phyloP scores from a whole-genome alignment of 495 filamentous ascomycete genomes.

The Halenospora varia region DNA sequence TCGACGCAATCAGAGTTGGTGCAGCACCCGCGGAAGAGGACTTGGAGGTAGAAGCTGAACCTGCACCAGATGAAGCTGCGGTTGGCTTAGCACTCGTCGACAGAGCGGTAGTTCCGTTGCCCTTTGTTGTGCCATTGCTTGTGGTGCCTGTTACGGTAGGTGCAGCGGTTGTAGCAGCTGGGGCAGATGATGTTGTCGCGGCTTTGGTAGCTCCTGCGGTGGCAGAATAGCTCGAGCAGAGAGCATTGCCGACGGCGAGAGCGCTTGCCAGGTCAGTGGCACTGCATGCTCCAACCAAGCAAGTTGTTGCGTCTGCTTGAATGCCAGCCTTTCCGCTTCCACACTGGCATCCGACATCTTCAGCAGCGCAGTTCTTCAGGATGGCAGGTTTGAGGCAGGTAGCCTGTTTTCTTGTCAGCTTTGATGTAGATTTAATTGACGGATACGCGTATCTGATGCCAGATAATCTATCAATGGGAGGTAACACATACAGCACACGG shows the following conservation, averaged over 20 bases:
- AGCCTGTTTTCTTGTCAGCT: not conserved
- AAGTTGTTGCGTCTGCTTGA: not conserved
- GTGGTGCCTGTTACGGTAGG: not conserved
- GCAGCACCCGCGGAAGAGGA: constrained; percentile 14
- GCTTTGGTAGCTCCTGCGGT: not conserved
- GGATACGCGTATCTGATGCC: not conserved
- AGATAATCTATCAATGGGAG: not conserved
- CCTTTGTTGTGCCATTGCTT: not conserved
- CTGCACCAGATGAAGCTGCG: not conserved
- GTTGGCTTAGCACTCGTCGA: not conserved
- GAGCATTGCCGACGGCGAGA: constrained; percentile 15
- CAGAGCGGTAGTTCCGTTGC: not conserved
- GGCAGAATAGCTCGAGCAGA: constrained; percentile 27
- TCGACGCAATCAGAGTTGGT: constrained; percentile 13
- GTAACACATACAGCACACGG: not conserved
- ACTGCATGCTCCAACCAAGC: constrained; percentile 10
- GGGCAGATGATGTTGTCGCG: not conserved
- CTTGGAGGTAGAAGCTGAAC: not conserved
- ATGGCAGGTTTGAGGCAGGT: not conserved
- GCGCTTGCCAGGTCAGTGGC: constrained; percentile 12
- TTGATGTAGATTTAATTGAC: not conserved
- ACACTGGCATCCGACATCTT: not conserved
- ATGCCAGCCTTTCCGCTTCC: not conserved
- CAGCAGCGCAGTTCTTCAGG: not conserved
- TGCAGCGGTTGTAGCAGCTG: not conserved